Conservation (phyloP, 129 eudicot species). For the Flaveria linearis region DNA sequence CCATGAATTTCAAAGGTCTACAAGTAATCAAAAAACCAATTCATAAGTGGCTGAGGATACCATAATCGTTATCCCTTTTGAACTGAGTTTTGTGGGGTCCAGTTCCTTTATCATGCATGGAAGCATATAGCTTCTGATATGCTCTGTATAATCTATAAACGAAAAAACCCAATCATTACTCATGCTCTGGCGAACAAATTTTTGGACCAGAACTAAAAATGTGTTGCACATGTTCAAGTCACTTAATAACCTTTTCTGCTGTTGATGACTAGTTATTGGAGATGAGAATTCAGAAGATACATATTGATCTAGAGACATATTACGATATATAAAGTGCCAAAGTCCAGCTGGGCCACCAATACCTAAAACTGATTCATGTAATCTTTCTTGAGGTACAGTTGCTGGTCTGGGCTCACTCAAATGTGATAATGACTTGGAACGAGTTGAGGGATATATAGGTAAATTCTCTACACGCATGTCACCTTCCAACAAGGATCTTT, state of each 20-base stretch:
- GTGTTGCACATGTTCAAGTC: not conserved
- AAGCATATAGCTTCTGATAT: conserved; percentile 70
- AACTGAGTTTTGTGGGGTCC: conserved; percentile 97
- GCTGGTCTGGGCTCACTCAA: conserved; percentile 28
- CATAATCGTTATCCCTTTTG: conserved; percentile 56
- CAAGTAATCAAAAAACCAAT: conserved; percentile 61
- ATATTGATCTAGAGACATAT: conserved; percentile 79
- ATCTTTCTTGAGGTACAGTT: conserved; percentile 37
- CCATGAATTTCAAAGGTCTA: conserved; percentile 88
- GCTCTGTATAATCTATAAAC: conserved; percentile 77
- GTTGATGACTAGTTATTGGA: conserved; percentile 62
- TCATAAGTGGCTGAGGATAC: not conserved
- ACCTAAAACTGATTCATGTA: conserved; percentile 46
- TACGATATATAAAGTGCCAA: conserved; percentile 93
- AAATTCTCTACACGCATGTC: conserved; percentile 82
- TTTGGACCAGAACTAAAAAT: not conserved
- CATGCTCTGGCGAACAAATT: not conserved
- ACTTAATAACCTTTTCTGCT: conserved; percentile 70
- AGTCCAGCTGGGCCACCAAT: conserved; percentile 94
- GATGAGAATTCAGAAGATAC: conserved; percentile 91
- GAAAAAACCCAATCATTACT: conserved; percentile 7
- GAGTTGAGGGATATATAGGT: conserved; percentile 67
- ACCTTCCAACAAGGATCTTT: conserved; percentile 73
- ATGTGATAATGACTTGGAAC: conserved; percentile 53
- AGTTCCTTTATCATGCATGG: conserved; percentile 80